Percentiles rank a stretch among this genome's conserved stretches.
Conservation (phyloP, 2,329 filamentous ascomycete genomes). For the Helotiales sp. region DNA sequence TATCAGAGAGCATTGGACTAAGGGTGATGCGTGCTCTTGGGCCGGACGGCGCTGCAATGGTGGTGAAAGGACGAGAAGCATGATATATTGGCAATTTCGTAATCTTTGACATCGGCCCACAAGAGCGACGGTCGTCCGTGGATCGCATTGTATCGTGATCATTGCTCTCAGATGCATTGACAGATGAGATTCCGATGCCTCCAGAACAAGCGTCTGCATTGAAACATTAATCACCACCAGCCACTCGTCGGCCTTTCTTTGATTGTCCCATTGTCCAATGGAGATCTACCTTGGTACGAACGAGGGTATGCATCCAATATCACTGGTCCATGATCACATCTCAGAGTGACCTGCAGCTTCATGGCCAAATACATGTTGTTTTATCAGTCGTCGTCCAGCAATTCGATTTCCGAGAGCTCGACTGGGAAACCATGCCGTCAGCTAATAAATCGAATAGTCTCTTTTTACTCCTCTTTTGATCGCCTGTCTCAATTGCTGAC, state of each 20-base stretch:
- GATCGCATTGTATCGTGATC: background rate
- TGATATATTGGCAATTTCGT: background rate
- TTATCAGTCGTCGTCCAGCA: background rate
- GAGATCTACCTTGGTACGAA: background rate
- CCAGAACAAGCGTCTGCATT: conserved; percentile 12
- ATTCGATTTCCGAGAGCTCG: background rate
- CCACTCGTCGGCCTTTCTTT: background rate
- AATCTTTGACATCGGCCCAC: background rate
- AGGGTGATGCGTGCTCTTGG: background rate
- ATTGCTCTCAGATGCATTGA: background rate
- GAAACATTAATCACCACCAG: conserved; percentile 15
- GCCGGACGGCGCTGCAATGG: background rate
- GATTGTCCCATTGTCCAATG: background rate
- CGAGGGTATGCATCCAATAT: too few relatives aligned
- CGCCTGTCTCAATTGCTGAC: background rate
- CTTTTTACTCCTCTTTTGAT: conserved; percentile 4
- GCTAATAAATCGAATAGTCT: conserved; percentile 13
- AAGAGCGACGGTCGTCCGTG: background rate
- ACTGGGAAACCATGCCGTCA: conserved; percentile 8
- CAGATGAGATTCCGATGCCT: conserved; percentile 1
- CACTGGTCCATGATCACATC: conserved; percentile 21
- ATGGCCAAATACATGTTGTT: background rate
- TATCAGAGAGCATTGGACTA: background rate
- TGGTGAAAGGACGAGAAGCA: background rate
- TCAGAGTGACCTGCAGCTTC: conserved; percentile 6